Evolutionary conservation across 1,284 basidiomycete species (phyloP).

Genomic region (Coniophora puteana): DNA sequence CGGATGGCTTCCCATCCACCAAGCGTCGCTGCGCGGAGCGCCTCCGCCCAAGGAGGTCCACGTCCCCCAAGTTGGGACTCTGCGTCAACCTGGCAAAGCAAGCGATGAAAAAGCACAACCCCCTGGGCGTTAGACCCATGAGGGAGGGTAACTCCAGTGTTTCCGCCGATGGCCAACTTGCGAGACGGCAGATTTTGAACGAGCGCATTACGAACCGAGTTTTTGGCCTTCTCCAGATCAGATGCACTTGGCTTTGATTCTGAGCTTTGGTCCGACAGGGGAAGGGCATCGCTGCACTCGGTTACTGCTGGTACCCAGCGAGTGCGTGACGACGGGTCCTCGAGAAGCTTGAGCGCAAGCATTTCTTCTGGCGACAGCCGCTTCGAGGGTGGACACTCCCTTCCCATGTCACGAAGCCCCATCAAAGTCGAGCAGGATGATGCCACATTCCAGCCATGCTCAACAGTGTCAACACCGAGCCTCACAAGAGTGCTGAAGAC

Average conservation of each 20-base stretch:
- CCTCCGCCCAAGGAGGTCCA: conserved; percentile 50
- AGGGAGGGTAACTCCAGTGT: conserved; percentile 60
- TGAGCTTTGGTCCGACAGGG: too few relatives aligned
- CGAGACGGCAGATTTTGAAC: conserved; percentile 35
- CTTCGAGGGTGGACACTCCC: too few relatives aligned
- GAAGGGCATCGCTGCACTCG: too few relatives aligned
- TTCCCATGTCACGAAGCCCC: too few relatives aligned
- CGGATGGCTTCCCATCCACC: conserved; percentile 60
- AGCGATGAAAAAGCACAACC: conserved; percentile 54
- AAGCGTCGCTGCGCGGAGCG: conserved; percentile 58
- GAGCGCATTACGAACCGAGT: conserved; percentile 44
- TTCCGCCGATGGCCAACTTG: conserved; percentile 59
- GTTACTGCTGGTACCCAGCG: conserved; percentile 63
- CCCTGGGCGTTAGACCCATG: conserved; percentile 62
- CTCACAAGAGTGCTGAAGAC: conserved; percentile 34
- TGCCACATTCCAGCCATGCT: conserved; percentile 39
- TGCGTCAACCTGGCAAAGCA: too few relatives aligned
- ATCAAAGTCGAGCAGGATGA: neutral
- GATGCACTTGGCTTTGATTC: too few relatives aligned
- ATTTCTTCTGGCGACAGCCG: too few relatives aligned
- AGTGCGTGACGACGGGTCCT: conserved; percentile 28
- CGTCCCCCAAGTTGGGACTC: too few relatives aligned
- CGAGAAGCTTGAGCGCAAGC: too few relatives aligned
- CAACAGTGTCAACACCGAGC: conserved; percentile 44
- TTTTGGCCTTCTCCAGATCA: conserved; percentile 36